These are phyloP conservation scores for Suillus discolor DNA, from an alignment of 768 basidiomycete species.

Conservation along the genomic window DNA sequence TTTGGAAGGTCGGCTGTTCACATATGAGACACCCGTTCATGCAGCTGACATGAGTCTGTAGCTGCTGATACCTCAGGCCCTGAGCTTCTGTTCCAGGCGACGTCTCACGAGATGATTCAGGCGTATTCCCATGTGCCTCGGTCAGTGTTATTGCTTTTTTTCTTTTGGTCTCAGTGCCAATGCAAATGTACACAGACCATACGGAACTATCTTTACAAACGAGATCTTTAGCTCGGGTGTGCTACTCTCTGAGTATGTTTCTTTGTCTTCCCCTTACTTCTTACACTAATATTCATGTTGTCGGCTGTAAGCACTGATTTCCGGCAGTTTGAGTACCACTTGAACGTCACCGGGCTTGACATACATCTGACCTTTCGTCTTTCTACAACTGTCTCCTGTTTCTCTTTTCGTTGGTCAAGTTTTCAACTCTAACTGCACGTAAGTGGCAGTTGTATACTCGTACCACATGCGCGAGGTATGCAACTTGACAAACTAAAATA, in stretches of 20 bases:
- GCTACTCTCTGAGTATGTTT: conserved; percentile 80
- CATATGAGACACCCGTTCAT: neutral
- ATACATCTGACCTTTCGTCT: conserved; percentile 42
- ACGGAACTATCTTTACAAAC: conserved; percentile 86
- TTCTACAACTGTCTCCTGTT: no score
- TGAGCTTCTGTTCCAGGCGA: conserved; percentile 94
- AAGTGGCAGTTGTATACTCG: conserved; percentile 92
- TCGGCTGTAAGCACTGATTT: conserved; percentile 78
- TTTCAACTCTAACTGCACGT: conserved; percentile 10
- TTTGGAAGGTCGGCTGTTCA: conserved; percentile 65
- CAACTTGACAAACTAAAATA: conserved; percentile 7
- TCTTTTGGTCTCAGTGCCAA: neutral
- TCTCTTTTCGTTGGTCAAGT: neutral
- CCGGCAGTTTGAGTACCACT: conserved; percentile 87
- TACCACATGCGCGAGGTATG: conserved; percentile 89
- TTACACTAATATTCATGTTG: conserved; percentile 1
- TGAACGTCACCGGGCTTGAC: conserved; percentile 90
- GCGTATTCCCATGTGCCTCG: conserved; percentile 86
- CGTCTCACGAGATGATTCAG: conserved; percentile 91
- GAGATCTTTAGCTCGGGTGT: conserved; percentile 93
- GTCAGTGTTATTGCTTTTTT: conserved; percentile 33
- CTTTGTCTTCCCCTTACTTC: neutral
- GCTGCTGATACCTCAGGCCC: conserved; percentile 88
- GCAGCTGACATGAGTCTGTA: conserved; percentile 24
- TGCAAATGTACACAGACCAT: conserved; percentile 53